Evolutionary conservation across 2,329 filamentous ascomycete genomes (phyloP), one percentile per base, ranked within the genome.

Genomic region (Colletotrichum godetiae): DNA sequence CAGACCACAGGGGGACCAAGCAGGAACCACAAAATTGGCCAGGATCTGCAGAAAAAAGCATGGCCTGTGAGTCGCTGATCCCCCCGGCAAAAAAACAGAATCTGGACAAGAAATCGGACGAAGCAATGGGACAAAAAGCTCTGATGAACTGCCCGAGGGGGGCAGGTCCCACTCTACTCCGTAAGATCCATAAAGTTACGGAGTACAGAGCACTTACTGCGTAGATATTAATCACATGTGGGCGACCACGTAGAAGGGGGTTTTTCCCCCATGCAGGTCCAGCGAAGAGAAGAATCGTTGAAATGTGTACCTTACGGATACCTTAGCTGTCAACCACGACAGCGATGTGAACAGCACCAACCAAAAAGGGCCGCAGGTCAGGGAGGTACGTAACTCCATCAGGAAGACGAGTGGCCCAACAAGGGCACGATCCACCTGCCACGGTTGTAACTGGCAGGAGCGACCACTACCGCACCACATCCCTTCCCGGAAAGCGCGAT

Each of bases 401-500:
- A n/a, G 60, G 22, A 37, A 65, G 52, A 22, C 22, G 53, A 49
- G 15, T 49, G 42, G 7, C 42, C 42, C 8, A 49, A 49, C 42
- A 66, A 42, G 63, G 62, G n/a, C 53, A 46, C 53, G 53, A 49
- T 68, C 68, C 62, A 67, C 68, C 68, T 72, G 64, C 49, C 35
- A 62, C 29, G 29, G 35, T 35, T 15, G 56, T 46, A 29, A 53
- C 29, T 71, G 68, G 49, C 46, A 57, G 49, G 24, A 35, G 53
- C 35, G 46, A 42, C 12, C 58, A 63, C 58, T 58, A 58, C 65
- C 65, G 53, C 69, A 68, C 59, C 53, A 66, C 58, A 67, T 59
- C 67, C 67, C 49, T 74, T 68, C 68, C 57, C 35, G 59, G 59
- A 72, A 74, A 68, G 68, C 58, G 68, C 68, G 62, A 74, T 55